Base-by-base conservation (phyloP, 805 yeast genomes). In the Scheffersomyces coipomensis region DNA sequence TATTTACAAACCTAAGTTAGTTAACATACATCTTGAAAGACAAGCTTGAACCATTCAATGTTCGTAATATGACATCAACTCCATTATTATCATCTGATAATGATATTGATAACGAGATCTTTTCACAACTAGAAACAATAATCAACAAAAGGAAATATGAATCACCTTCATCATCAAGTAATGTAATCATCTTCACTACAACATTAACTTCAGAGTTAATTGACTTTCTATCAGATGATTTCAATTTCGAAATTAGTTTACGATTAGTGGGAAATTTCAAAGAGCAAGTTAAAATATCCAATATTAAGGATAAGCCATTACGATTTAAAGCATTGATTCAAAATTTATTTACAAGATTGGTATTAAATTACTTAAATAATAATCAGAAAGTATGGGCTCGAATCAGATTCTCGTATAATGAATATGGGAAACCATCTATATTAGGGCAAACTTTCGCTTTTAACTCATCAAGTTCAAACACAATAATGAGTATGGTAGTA, bases 401-500 rank as follows among this genome's bases (percentile, higher is more conserved):
- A 3, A 55, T 59, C 54, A 36, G 42, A 8, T 60, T 75, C 33
- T 40, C 42, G 0, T 53, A 48, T 24, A 72, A 69, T 26, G 40
- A 54, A 24, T 72, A 51, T 48, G 91, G 93, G 1, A 85, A 85
- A 48, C 90, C 93, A 0, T 44, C 24, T 3, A 33, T 78, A 12
- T 37, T 40, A 1, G 46, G 38, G 4, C 30, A 37, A 19, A 21
- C 21, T 3, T 46, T 73, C 25, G 57, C 68, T 23, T 85, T 78
- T 62, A 85, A 80, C 52, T 61, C 80, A 50, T 75, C 86, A 5
- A 79, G 80, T 47, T 85, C 87, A 25, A 68, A 73, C 25, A 71
- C 71, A 5, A 45, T 71, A 5, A 66, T 80, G 2, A 60, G 77
- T 15, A 55, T 84, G 45, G 76, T 63, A 3, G 55, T 79, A 1